A percentile compares a stretch with the other conserved stretches of the same genome.
phyloP scores from a whole-genome alignment of 2,329 filamentous ascomycete genomes.

The Herpomyces periplanetae region DNA sequence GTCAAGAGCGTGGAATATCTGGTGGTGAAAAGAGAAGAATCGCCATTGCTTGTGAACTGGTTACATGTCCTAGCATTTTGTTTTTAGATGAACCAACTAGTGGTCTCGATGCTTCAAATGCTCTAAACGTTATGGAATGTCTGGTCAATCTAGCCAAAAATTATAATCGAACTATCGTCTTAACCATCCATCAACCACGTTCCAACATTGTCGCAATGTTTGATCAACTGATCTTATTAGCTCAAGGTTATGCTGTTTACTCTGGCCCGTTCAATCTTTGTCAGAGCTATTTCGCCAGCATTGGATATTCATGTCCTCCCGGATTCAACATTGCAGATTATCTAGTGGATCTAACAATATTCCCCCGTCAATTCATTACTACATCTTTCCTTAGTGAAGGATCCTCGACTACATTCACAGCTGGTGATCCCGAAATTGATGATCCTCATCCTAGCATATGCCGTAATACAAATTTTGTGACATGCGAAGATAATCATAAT shows the following conservation, averaged over 20 bases:
- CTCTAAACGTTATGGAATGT: conserved; percentile 89
- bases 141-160: conserved; percentile 74
- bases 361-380: too few species aligned
- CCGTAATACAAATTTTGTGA: too few species aligned
- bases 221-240: conserved; percentile 62
- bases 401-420: too few species aligned
- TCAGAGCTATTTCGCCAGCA: conserved; percentile 60
- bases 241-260: conserved; percentile 59
- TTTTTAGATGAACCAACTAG: conserved; percentile 93
- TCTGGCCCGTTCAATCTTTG: conserved; percentile 63
- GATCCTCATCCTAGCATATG: too few species aligned
- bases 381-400: too few species aligned
- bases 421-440: too few species aligned
- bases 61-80: conserved; percentile 81
- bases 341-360: conserved; percentile 87
- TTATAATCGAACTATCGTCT: conserved; percentile 84
- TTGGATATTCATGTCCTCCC: conserved; percentile 68
- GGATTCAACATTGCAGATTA: conserved; percentile 98
- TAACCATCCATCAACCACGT: conserved; percentile 87
- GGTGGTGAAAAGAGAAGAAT: conserved; percentile 86
- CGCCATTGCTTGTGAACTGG: conserved; percentile 81
- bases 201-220: conserved; percentile 96
- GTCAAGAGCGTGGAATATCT: conserved; percentile 68
- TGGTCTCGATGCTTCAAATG: conserved; percentile 78
- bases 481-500: too few species aligned